phyloP scores from a whole-genome alignment of 192 early-diverging fungal genomes.

The Backusella macrospora region DNA sequence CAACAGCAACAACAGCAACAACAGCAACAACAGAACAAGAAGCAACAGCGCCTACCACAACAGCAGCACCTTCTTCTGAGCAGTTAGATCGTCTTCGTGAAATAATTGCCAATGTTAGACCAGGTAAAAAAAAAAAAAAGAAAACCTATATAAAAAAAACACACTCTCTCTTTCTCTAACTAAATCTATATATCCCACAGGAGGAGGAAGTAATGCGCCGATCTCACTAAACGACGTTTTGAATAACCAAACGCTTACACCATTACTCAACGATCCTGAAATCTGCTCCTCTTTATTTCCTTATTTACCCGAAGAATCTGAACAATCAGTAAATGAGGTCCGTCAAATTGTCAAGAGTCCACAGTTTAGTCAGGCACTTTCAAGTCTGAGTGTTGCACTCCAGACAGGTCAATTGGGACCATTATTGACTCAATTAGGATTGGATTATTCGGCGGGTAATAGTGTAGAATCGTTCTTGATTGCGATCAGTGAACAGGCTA shows the following conservation, averaged over 20 bases:
- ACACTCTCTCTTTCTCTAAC: not conserved
- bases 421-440: slow-evolving; percentile 19
- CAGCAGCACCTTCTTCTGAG: not conserved
- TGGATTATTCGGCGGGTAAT: slow-evolving; percentile 29
- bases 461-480: not conserved
- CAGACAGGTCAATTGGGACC: slow-evolving; percentile 25
- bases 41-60: too few relatives aligned
- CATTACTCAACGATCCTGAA: slow-evolving; percentile 17
- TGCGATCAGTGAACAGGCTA: slow-evolving; percentile 12
- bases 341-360: slow-evolving; percentile 22
- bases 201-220: not conserved
- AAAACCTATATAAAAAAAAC: not conserved
- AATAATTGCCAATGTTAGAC: slow-evolving; percentile 10
- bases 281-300: slow-evolving; percentile 26
- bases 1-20: not conserved
- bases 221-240: slow-evolving; percentile 14
- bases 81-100: slow-evolving; percentile 12
- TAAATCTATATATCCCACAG: not conserved
- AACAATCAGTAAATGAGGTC: slow-evolving; percentile 25
- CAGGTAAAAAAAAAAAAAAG: not conserved
- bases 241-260: slow-evolving; percentile 7
- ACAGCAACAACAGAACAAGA: too few relatives aligned
- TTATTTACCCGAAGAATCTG: slow-evolving; percentile 21
- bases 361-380: slow-evolving; percentile 27
- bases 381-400: slow-evolving; percentile 25